Evolutionary conservation across 768 basidiomycete species (phyloP), one percentile per base, ranked within the genome.

Genomic region (Paxillus ammoniavirescens): DNA sequence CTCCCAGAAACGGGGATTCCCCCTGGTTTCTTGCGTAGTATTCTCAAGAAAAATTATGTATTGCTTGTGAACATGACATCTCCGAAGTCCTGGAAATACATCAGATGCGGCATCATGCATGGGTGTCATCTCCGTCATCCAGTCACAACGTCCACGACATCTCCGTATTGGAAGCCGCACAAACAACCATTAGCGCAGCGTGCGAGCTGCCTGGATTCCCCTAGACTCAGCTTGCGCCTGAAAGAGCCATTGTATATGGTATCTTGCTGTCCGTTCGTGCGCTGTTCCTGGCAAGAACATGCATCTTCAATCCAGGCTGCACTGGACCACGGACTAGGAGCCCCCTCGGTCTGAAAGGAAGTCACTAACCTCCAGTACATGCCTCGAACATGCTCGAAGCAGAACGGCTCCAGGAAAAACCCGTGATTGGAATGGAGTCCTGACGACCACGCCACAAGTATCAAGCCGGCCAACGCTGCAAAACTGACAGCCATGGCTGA

Each of bases 401-500:
- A 40, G 38, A 18, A n/a, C n/a, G 38, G 37, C 26, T 26, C 26
- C 13, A n/a, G 38, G 38, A 18, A 10, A 40, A 8, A n/a, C n/a
- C 26, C 37, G n/a, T 14, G 37, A 14, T 38, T n/a, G 15, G 15
- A 38, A 38, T n/a, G 37, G 37, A 38, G 14, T 14, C 37, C 37
- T 38, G n/a, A 40, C 38, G 17, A 68, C 13, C 36, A 77, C 68
- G 31, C 13, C 36, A 77, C 69, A 31, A 78, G 69, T 12, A 65
- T 51, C 2, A 59, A 57, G 14, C 74, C 61, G 8, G 61, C 57
- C 8, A 58, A 33, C 59, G 65, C 73, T 2, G 62, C 54, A 0
- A 60, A 48, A 6, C 69, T 71, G 10, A 73, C 63, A 8, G 71
- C 37, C 10, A 57, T 52, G 15, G 58, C 71, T 6, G 51, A 30